Evolutionary conservation across 2,329 filamentous ascomycete genomes (phyloP).

Genomic region (Claviceps sp.): DNA sequence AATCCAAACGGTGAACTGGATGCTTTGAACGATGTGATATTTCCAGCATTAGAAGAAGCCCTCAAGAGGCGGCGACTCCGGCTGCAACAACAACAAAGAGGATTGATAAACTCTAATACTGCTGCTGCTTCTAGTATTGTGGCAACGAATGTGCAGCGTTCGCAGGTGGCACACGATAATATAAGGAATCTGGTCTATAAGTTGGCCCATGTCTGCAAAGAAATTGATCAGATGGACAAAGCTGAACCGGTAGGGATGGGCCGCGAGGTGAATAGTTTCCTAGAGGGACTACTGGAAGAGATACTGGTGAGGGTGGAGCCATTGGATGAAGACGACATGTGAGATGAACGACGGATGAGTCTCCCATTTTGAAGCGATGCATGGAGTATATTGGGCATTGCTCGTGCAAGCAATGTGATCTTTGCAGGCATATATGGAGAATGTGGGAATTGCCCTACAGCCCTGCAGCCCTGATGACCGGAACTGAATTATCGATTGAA

Average conservation of each 20-base stretch:
- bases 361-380: not conserved
- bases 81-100: slow-evolving; percentile 38
- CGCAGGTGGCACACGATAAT: slow-evolving; percentile 64
- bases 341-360: slow-evolving; percentile 3
- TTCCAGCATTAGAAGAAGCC: slow-evolving; percentile 84
- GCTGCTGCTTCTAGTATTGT: slow-evolving; percentile 22
- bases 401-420: not conserved
- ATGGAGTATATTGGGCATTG: not conserved
- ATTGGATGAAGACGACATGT: slow-evolving; percentile 54
- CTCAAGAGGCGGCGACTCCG: slow-evolving; percentile 63
- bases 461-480: no score
- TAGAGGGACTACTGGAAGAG: slow-evolving; percentile 89
- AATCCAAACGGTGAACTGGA: slow-evolving; percentile 61
- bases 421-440: not conserved
- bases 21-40: slow-evolving; percentile 78
- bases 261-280: slow-evolving; percentile 71
- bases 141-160: slow-evolving; percentile 53
- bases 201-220: slow-evolving; percentile 68
- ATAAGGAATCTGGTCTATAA: slow-evolving; percentile 71
- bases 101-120: slow-evolving; percentile 12
- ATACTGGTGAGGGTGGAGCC: slow-evolving; percentile 85
- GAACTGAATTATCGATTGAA: no score
- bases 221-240: slow-evolving; percentile 82
- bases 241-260: slow-evolving; percentile 87
- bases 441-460: no score